phyloP scores from a whole-genome alignment of 768 basidiomycete species.

The Phlebiopsis flavidoalba region DNA sequence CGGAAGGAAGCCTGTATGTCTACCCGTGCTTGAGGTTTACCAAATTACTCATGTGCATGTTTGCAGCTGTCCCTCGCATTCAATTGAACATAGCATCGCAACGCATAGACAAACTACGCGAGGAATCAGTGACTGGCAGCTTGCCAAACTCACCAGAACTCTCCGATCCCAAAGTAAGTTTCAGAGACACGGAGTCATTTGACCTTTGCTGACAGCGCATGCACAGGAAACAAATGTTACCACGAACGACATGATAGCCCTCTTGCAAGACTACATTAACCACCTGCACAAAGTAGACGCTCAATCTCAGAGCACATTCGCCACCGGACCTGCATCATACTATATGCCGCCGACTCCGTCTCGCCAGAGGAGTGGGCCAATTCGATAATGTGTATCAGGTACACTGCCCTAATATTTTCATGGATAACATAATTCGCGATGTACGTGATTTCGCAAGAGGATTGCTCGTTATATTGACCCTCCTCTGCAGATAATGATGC shows the following conservation, averaged over 20 bases:
- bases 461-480: not conserved
- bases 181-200: not conserved
- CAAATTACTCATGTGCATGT: not conserved
- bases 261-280: constrained; percentile 57
- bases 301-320: constrained; percentile 24
- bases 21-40: not conserved
- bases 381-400: constrained; percentile 92
- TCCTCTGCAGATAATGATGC: constrained; percentile 63
- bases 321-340: constrained; percentile 42
- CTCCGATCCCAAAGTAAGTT: not conserved
- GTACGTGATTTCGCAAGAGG: constrained; percentile 37
- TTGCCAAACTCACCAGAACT: not conserved
- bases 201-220: not conserved
- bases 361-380: constrained; percentile 69
- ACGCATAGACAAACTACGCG: constrained; percentile 47
- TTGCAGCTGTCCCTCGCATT: constrained; percentile 53
- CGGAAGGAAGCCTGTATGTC: constrained; percentile 60
- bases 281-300: constrained; percentile 45
- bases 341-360: constrained; percentile 61
- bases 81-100: constrained; percentile 56
- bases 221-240: constrained; percentile 6
- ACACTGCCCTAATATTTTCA: constrained; percentile 77
- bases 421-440: constrained; percentile 75
- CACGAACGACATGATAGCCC: constrained; percentile 46
- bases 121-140: not conserved